Evolutionary conservation across 192 early-diverging fungal genomes (phyloP), one percentile per base, ranked within the genome.

Genomic region (Helicostylum pulchrum): DNA sequence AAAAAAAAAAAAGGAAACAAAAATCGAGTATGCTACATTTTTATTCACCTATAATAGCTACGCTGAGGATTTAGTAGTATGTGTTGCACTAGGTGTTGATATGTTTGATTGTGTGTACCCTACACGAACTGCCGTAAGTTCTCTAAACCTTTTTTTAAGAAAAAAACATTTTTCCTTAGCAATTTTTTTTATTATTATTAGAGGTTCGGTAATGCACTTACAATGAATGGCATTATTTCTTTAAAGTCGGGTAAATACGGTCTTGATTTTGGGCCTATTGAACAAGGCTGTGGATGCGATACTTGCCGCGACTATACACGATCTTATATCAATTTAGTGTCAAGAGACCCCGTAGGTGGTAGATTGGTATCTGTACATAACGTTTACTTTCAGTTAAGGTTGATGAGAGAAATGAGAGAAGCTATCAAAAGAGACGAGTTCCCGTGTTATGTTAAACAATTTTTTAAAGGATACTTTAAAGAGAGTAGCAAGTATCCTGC

Each of bases 51-150:
- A 7, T 21, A 14, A 7, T 75, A 80, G 79, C 9, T 86, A 92
- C 55, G 88, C 90, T 6, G 90, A 90, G 56, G 90, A 94, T 72
- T 68, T 92, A 66, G 90, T 94, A 1, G 88, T 94, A 2, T 92
- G 92, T 80, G 83, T 85, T 23, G 90, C 92, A 36, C 73, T 94
- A 65, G 92, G 92, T 39, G 90, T 94, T 46, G 90, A 94, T 71
- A 92, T 92, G 90, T 94, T 88, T 71, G 92, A 94, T 67, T 94
- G 92, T 74, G 92, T 94, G 26, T 94, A 88, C 68, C 92, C 92
- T 0, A 94, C 92, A 2, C 83, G 92, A 47, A 94, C 92, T 19
- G 92, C 92, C 3, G 80, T 81, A 77, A 67, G 72, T 71, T n/a
- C n/a, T n/a, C n/a, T n/a, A n/a, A n/a, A n/a, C n/a, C n/a, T n/a